Percentiles rank a stretch among this genome's conserved stretches.
phyloP scores from a whole-genome alignment of 805 yeast genomes.

The Starmerella geochares region DNA sequence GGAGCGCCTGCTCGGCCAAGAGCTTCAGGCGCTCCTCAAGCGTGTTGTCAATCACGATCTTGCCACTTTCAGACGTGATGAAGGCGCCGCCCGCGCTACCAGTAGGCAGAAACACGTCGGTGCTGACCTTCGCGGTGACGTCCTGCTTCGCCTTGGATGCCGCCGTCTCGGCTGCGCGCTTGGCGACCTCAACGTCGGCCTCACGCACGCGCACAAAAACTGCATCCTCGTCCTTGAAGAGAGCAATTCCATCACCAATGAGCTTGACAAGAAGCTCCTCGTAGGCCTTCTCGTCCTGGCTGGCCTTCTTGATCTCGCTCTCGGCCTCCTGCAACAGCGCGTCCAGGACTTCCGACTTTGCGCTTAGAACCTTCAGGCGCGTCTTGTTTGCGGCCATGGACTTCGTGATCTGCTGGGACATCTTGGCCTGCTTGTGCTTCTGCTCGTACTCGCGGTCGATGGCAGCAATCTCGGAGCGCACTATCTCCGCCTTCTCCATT shows the following conservation, averaged over 20 bases:
- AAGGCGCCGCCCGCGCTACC: constrained; percentile 78
- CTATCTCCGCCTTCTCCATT: constrained; percentile 91
- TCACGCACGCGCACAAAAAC: constrained; percentile 52
- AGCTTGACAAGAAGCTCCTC: constrained; percentile 61
- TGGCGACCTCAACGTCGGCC: constrained; percentile 49
- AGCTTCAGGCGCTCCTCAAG: constrained; percentile 85
- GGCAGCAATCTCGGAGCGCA: constrained; percentile 80
- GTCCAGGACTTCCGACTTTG: constrained; percentile 71
- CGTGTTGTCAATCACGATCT: constrained; percentile 84
- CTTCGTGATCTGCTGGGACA: constrained; percentile 90
- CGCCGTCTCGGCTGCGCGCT: constrained; percentile 53
- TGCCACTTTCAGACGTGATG: constrained; percentile 58
- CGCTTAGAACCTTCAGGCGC: constrained; percentile 76
- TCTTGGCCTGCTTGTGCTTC: constrained; percentile 79
- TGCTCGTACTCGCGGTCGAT: constrained; percentile 72
- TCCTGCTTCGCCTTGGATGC: constrained; percentile 52
- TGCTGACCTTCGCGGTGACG: constrained; percentile 42
- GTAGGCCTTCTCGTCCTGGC: constrained; percentile 51
- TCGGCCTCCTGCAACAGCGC: constrained; percentile 65
- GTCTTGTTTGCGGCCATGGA: constrained; percentile 93
- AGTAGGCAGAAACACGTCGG: constrained; percentile 53
- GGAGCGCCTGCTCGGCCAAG: constrained; percentile 74
- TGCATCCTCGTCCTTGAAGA: constrained; percentile 63
- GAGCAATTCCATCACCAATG: constrained; percentile 57
- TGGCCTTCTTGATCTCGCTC: constrained; percentile 46